Percentiles rank a stretch among this genome's conserved stretches.
These are phyloP conservation scores for Cercophora samala DNA, from an alignment of 495 filamentous ascomycete genomes.

Conservation along the genomic window DNA sequence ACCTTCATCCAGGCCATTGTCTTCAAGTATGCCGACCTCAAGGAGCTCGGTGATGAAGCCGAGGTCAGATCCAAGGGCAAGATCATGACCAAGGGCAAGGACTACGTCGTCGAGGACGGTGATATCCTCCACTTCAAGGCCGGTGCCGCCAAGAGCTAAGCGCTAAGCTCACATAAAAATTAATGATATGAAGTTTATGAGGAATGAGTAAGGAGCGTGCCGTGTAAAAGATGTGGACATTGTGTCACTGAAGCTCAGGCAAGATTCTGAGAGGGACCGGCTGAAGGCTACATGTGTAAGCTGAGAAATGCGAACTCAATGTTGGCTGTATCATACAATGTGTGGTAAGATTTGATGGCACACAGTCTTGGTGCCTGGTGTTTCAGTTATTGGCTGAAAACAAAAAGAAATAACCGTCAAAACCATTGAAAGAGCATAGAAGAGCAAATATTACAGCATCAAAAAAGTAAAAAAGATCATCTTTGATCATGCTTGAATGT, in stretches of 20 bases:
- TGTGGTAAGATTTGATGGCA: background rate
- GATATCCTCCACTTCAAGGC: conserved; percentile 89
- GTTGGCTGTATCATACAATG: background rate
- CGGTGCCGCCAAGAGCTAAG: conserved; percentile 80
- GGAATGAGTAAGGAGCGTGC: conserved; percentile 1
- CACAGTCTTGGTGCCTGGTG: background rate
- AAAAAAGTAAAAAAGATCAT: background rate
- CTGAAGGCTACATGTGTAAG: background rate
- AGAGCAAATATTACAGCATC: background rate
- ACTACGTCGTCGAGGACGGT: conserved; percentile 80
- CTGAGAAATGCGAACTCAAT: background rate
- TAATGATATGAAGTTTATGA: conserved; percentile 23
- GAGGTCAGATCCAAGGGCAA: conserved; percentile 91
- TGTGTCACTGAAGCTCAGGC: background rate
- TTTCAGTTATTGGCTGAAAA: too few relatives aligned
- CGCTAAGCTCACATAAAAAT: conserved; percentile 7
- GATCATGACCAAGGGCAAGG: conserved; percentile 98
- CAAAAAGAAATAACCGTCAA: background rate
- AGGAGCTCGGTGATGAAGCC: conserved; percentile 83
- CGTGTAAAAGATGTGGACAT: background rate
- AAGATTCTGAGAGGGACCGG: background rate
- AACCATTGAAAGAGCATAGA: background rate
- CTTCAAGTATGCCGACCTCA: conserved; percentile 76
- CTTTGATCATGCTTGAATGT: background rate
- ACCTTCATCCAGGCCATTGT: conserved; percentile 97